Base-by-base conservation (phyloP, 179 eudicot genomes). In the Nepenthes alata region DNA sequence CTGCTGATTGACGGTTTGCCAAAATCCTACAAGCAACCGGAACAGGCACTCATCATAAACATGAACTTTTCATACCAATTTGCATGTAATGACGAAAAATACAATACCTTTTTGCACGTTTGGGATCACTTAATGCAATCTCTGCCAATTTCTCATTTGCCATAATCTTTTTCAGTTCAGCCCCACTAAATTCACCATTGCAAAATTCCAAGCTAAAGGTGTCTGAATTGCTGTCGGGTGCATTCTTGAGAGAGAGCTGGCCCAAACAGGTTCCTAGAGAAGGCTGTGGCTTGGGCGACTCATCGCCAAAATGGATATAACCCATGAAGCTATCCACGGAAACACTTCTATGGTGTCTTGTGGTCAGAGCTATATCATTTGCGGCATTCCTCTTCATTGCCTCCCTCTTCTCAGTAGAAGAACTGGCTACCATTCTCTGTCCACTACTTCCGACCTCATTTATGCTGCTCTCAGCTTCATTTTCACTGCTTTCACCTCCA, bases 281-380 rank as follows among this genome's bases (percentile, higher is more conserved):
- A 68, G 93, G 85, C 25, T 82, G 84, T 58, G 76, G 53, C 58
- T 85, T 83, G 13, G 78, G 81, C 14, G 86, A 78, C 62, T 85
- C 97, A 35, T 91, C 97, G 37, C 73, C 81, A 37, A 82, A 88
- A 67, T 83, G 76, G 66, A 85, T 63, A 55, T 75, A 82, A 3
- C 84, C 97, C 70, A 91, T 88, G 62, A 85, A 84, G 63, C 96
- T 91, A 76, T 91, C 97, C 94, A 91, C 84, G 1, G 97, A 91
- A 66, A 88, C 68, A 67, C 94, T 85, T 72, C 97, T 75, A 54
- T 82, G 82, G 67, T 90, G 97, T 73, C 96, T 81, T 5, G 71
- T 60, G 45, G 88, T 76, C 13, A 90, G 83, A 59, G 81, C 83
- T 69, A 80, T 72, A 53, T 87, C 93, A 66, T 74, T 80, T 5